phyloP scores from a whole-genome alignment of 257 asterid species.

The Nicotiana undulata region DNA sequence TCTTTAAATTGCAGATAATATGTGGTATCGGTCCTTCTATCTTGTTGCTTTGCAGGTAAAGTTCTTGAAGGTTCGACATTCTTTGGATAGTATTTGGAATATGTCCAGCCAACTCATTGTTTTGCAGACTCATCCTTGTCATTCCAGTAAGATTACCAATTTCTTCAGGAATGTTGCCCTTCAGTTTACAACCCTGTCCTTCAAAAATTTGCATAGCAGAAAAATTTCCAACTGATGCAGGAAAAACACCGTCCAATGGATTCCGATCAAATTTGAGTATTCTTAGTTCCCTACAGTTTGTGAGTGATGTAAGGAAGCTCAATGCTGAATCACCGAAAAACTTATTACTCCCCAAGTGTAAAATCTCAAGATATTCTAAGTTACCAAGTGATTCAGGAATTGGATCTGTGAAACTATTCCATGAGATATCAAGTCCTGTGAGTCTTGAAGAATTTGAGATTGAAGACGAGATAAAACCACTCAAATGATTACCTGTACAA shows the following conservation, averaged over 20 bases:
- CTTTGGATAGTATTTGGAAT: background rate
- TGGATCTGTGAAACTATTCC: conserved; percentile 11
- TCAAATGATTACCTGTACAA: background rate
- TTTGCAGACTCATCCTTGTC: background rate
- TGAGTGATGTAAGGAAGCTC: background rate
- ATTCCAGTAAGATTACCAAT: background rate
- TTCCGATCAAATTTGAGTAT: background rate
- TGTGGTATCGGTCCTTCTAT: background rate
- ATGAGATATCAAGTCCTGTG: background rate
- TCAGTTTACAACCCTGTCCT: background rate
- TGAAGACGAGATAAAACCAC: conserved; percentile 13
- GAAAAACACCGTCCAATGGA: background rate
- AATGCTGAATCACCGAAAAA: background rate
- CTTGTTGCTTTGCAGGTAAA: background rate
- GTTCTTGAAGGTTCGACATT: background rate
- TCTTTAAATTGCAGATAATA: background rate
- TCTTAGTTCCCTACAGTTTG: background rate
- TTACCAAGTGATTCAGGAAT: conserved; percentile 19
- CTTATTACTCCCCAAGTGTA: background rate
- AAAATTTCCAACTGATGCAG: background rate
- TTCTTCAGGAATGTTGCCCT: background rate
- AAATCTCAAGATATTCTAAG: background rate
- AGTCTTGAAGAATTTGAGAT: conserved; percentile 25
- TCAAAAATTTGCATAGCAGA: background rate
- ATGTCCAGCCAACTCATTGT: background rate